Base-by-base conservation (phyloP, 2,329 filamentous ascomycete genomes). In the Fusarium zealandicum region DNA sequence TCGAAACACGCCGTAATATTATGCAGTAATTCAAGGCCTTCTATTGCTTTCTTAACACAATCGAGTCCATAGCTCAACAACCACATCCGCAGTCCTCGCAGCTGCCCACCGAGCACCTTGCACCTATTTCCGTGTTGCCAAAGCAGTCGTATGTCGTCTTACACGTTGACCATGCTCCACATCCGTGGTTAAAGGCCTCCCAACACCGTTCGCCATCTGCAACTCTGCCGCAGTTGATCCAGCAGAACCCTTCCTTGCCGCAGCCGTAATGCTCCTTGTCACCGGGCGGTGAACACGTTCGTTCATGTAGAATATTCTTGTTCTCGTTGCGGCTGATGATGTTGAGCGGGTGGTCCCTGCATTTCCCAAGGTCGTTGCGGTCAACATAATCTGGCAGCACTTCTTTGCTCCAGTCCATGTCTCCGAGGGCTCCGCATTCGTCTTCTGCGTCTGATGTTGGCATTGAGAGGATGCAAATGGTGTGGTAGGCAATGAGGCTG, bases 371-470 rank as follows among this genome's bases (percentile, higher is more conserved):
- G 12, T n/a, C 9, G 14, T 25, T 36, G 12, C 37, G 20, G 20
- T 49, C 46, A n/a, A 49, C 37, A 5, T 36, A 14, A 14, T 33
- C 37, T 8, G 46, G 46, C 6, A 49, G 28, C 11, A 35, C 38
- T 18, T 41, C 46, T 6, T 25, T 18, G 37, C 30, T 42, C 46
- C 46, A 49, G 20, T 49, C 46, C 46, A 49, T 49, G 20, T 42
- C 46, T 20, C 46, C 46, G 37, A 49, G 46, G 30, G 16, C 46
- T 14, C 46, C 37, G 37, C 46, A 49, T 36, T 49, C 28, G 3
- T 14, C 14, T 16, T 38, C 25, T 3, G 27, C 6, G 8, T 14
- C 22, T 14, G 27, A 16, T 10, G 44, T n/a, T n/a, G 32, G 44
- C 35, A 47, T 13, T 4, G 44, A 25, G 28, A 47, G 17, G 12